phyloP scores from a whole-genome alignment of 441 rosid species.

The Eruca vesicaria region DNA sequence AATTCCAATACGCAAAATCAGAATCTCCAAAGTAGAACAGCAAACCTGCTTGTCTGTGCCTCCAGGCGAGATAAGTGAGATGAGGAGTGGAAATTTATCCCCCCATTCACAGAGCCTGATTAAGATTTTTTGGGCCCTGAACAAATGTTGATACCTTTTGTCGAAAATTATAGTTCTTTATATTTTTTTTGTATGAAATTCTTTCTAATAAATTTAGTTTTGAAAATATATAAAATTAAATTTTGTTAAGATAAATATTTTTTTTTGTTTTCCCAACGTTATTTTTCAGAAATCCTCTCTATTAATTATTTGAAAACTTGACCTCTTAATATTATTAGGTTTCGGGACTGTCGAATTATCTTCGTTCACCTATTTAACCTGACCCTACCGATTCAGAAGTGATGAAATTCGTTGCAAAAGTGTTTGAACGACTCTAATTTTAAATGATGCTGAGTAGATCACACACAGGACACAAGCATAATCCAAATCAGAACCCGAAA shows the following conservation, averaged over 20 bases:
- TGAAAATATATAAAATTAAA: not conserved
- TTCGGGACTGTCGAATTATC: no score
- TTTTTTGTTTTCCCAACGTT: not conserved
- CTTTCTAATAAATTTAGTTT: not conserved
- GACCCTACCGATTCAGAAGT: not conserved
- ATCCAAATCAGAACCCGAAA: not conserved
- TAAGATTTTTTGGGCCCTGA: not conserved
- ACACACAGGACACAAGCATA: not conserved
- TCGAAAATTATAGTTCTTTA: not conserved
- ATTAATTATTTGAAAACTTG: not conserved
- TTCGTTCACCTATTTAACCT: no score
- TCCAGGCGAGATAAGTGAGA: not conserved
- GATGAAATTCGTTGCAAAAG: not conserved
- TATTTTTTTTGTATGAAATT: not conserved
- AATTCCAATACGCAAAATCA: constrained; percentile 2
- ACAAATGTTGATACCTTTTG: not conserved
- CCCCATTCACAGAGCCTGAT: not conserved
- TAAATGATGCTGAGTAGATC: not conserved
- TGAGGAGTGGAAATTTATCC: not conserved
- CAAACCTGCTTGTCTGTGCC: not conserved
- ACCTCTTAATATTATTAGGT: not conserved
- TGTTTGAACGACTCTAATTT: not conserved
- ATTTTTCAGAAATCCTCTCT: not conserved
- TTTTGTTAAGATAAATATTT: not conserved
- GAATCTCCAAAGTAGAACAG: constrained; percentile 5